Conservation (phyloP, 257 asterid species). For the Penstemon barbatus region DNA sequence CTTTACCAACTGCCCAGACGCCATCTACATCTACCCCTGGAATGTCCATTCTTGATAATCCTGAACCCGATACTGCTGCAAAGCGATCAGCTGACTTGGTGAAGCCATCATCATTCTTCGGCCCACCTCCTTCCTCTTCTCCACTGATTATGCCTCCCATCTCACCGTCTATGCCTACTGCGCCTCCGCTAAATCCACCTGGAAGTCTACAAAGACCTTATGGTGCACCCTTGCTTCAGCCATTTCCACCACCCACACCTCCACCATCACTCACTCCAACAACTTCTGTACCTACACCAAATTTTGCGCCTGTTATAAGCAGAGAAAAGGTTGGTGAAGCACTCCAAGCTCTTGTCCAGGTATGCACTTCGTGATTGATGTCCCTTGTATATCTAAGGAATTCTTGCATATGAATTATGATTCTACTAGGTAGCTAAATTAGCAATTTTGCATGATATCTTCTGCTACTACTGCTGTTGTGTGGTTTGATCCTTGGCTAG, state of each 20-base stretch:
- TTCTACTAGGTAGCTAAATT: background rate
- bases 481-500: background rate
- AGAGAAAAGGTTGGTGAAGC: conserved; percentile 90
- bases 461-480: background rate
- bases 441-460: conserved; percentile 1
- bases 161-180: conserved; percentile 70
- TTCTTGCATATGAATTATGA: background rate
- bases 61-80: conserved; percentile 43
- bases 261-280: conserved; percentile 88
- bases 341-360: conserved; percentile 83
- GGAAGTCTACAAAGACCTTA: conserved; percentile 67
- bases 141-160: conserved; percentile 59
- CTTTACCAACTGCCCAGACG: conserved; percentile 46
- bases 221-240: conserved; percentile 97
- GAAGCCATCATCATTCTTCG: conserved; percentile 82
- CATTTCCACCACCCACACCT: conserved; percentile 98
- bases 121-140: conserved; percentile 64
- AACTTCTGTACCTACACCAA: conserved; percentile 47
- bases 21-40: conserved; percentile 54
- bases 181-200: conserved; percentile 72
- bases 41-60: conserved; percentile 56
- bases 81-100: conserved; percentile 69
- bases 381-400: background rate
- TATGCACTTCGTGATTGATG: conserved; percentile 25
- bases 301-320: conserved; percentile 54